Base-by-base conservation (phyloP, 306 rosid species). In the Prunus kanzakura region DNA sequence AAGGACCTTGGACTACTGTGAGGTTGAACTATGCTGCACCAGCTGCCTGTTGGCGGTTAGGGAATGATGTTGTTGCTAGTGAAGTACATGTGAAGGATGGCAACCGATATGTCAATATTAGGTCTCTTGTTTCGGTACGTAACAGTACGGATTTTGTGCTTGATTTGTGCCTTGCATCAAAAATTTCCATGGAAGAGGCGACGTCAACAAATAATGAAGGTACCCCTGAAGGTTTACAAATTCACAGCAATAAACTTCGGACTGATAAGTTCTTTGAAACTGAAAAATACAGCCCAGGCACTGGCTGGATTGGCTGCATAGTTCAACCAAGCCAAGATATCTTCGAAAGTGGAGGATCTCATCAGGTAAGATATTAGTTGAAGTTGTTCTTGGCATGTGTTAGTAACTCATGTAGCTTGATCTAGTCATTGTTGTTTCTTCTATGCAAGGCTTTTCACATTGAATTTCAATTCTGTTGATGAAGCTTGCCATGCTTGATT, bases 21-120 rank as follows among this genome's bases (percentile, higher is more conserved):
- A 88, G 99, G 85, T 86, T 95, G 67, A 95, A 95, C 86, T 95
- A 95, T 81, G 96, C 99, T 77, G 75, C 99, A 52, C 88, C 92
- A 30, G 91, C 99, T 85, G 97, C 99, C 81, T 95, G 99, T 86
- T 95, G 99, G 99, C 82, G 99, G 82, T 76, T 95, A 65, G 97
- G 97, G 76, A 87, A 88, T 84, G 90, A 80, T 71, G 97, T 95
- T 67, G 93, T 95, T 80, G 99, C 99, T 56, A 95, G 99, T 80
- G 97, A 95, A 92, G 96, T 92, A 32, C 86, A 87, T 69, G 90
- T 95, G 78, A 81, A 84, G 73, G 97, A 92, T 82, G 97, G 99
- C 29, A 90, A 89, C 72, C 88, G 93, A 90, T 90, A 88, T 78
- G 97, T 95, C 76, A 89, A 81, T 79, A 86, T 95, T 80, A 89